phyloP scores from a whole-genome alignment of 2,329 filamentous ascomycete genomes.

The Fusarium torulosum region DNA sequence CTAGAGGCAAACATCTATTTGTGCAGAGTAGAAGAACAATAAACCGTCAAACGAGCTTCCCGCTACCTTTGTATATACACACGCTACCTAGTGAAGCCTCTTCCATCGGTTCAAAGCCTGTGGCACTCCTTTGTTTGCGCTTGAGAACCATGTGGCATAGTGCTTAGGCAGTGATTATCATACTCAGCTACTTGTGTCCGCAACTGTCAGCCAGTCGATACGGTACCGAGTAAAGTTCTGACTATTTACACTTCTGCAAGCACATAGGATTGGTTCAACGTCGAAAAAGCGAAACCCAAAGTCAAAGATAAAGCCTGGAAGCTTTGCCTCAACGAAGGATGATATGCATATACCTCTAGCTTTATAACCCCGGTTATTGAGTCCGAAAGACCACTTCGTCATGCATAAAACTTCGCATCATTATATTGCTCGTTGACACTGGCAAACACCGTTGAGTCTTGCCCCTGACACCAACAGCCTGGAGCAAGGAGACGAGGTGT shows the following conservation, averaged over 20 bases:
- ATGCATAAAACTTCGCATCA: neutral
- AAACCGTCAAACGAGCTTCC: conserved; percentile 6
- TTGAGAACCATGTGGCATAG: neutral
- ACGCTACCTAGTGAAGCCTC: neutral
- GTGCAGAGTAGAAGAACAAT: conserved; percentile 21
- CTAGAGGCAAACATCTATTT: conserved; percentile 11
- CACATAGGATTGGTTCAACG: neutral
- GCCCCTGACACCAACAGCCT: neutral
- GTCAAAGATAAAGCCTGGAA: neutral
- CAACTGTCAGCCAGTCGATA: conserved; percentile 10
- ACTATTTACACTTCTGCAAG: neutral
- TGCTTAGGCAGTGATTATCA: neutral
- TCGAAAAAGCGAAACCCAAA: neutral
- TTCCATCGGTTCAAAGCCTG: neutral
- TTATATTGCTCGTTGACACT: neutral
- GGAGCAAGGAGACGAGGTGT: neutral
- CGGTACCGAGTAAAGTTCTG: neutral
- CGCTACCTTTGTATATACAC: neutral
- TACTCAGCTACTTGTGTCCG: neutral
- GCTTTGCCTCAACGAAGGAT: neutral
- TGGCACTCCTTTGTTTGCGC: neutral
- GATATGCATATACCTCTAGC: neutral
- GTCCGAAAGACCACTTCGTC: neutral
- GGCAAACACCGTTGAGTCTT: conserved; percentile 4
- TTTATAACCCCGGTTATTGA: neutral